Evolutionary conservation across 495 filamentous ascomycete genomes (phyloP).

Genomic region (Aspergillus sclerotiicarbonarius): DNA sequence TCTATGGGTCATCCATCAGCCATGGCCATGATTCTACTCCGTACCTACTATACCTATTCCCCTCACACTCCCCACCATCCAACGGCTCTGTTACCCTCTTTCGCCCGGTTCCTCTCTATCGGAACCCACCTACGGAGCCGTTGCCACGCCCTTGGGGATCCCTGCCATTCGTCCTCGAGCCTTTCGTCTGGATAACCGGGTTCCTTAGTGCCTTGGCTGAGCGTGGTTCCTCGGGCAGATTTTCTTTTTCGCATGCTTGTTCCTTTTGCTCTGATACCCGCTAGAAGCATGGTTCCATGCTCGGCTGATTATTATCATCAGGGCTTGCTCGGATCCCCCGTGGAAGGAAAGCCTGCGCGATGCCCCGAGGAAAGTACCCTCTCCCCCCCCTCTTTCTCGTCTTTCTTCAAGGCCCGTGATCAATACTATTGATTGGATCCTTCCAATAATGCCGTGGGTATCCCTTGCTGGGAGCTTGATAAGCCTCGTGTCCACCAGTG

Average conservation of each 20-base stretch:
- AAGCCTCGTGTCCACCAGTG: slow-evolving; percentile 26
- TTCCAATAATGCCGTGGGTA: slow-evolving; percentile 16
- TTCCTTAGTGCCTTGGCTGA: slow-evolving; percentile 2
- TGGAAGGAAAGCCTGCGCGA: neutral
- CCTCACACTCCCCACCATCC: neutral
- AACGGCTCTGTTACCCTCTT: neutral
- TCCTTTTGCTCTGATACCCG: neutral
- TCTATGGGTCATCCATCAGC: neutral
- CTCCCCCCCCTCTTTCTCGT: neutral
- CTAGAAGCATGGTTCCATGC: neutral
- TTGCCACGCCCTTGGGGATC: slow-evolving; percentile 1
- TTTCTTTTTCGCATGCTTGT: slow-evolving; percentile 1
- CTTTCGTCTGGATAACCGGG: neutral
- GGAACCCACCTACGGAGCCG: neutral
- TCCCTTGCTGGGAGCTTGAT: slow-evolving; percentile 34
- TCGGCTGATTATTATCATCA: neutral
- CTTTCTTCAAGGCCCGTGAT: neutral
- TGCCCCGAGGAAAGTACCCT: neutral
- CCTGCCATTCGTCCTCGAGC: slow-evolving; percentile 1
- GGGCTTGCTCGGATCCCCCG: neutral
- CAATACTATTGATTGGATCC: slow-evolving; percentile 18
- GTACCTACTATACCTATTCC: no score
- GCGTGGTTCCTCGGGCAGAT: neutral
- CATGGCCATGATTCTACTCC: no score
- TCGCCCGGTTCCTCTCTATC: neutral